Conservation (phyloP, 106 monocot genomes). For the Phalaenopsis aphrodite region DNA sequence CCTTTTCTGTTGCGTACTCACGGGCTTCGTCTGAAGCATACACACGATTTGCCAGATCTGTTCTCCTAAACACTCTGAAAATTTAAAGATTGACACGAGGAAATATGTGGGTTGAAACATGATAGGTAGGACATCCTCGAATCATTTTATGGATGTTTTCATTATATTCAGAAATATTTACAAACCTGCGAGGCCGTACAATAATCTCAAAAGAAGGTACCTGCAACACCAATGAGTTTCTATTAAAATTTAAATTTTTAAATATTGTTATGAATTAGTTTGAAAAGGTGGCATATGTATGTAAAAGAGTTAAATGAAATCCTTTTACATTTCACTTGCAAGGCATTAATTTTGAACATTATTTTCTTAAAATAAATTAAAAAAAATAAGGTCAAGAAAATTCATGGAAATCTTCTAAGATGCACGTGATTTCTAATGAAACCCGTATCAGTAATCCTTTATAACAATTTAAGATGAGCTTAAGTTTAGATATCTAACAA, state of each 20-base stretch:
- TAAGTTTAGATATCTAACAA: too few species aligned
- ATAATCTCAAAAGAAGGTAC: conserved; percentile 12
- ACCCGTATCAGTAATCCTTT: too few species aligned
- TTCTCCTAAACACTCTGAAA: conserved; percentile 11
- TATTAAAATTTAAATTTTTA: neutral
- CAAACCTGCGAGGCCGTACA: conserved; percentile 27
- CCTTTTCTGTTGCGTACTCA: conserved; percentile 42
- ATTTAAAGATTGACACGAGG: neutral
- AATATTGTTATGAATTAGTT: neutral
- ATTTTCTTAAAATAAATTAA: neutral
- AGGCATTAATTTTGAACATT: neutral
- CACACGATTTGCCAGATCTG: conserved; percentile 33
- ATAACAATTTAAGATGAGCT: too few species aligned
- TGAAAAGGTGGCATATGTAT: too few species aligned
- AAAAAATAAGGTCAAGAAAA: neutral
- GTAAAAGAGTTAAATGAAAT: too few species aligned
- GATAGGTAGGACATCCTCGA: neutral
- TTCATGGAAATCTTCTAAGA: neutral
- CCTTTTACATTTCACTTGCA: neutral
- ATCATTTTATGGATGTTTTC: neutral
- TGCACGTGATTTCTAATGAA: too few species aligned
- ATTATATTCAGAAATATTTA: conserved; percentile 2
- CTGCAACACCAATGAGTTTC: neutral
- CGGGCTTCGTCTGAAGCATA: conserved; percentile 76
- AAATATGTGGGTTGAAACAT: neutral